A percentile compares a stretch with the other conserved stretches of the same genome.
Evolutionary conservation across 192 early-diverging fungal species (phyloP).

Genomic region (Radiomyces spectabilis): DNA sequence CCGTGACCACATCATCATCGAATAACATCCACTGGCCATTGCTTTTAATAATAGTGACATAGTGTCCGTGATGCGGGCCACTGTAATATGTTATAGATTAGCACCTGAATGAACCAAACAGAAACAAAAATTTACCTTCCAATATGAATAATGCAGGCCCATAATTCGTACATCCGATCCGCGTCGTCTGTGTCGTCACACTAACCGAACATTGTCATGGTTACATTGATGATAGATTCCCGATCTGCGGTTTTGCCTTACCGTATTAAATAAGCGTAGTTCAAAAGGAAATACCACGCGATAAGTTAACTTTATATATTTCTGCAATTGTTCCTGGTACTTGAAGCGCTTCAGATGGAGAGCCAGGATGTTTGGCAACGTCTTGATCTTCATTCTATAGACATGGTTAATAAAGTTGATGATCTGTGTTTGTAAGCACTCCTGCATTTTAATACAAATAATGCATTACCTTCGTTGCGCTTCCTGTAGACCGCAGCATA

Average conservation of each 20-base stretch:
- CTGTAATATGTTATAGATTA: too few relatives aligned
- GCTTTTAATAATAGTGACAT: conserved; percentile 86
- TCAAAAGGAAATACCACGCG: conserved; percentile 93
- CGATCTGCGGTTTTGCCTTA: conserved; percentile 16
- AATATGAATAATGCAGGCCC: conserved; percentile 90
- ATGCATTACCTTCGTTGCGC: conserved; percentile 90
- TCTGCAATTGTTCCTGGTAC: conserved; percentile 85
- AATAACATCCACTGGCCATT: conserved; percentile 87
- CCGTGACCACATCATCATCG: conserved; percentile 94
- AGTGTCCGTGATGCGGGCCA: conserved; percentile 95
- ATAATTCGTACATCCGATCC: conserved; percentile 81
- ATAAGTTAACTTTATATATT: conserved; percentile 92
- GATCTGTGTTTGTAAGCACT: too few relatives aligned
- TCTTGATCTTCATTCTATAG: conserved; percentile 88
- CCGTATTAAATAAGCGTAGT: conserved; percentile 90
- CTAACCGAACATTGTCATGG: conserved; percentile 5
- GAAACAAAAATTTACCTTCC: conserved; percentile 51
- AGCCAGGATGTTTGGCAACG: conserved; percentile 88
- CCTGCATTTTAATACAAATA: too few relatives aligned
- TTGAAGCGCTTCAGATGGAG: conserved; percentile 98
- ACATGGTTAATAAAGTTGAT: too few relatives aligned
- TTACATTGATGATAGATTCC: not conserved
- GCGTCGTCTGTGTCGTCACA: conserved; percentile 79
- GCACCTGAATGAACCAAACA: too few relatives aligned
- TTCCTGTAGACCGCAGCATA: conserved; percentile 90